These are phyloP conservation scores for Rosa multiflora DNA, from an alignment of 306 rosid genomes.

Conservation along the genomic window DNA sequence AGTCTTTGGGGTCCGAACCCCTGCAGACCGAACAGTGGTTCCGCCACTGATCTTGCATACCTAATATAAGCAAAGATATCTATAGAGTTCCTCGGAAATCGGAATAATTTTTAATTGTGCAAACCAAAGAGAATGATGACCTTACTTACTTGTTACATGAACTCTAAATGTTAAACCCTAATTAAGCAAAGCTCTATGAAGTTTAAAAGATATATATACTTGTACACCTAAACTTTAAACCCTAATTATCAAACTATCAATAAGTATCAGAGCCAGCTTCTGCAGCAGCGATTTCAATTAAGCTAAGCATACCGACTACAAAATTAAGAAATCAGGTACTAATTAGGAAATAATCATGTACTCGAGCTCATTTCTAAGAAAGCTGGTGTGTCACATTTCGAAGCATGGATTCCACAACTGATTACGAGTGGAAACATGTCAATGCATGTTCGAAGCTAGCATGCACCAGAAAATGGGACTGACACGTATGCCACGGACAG, in stretches of 20 bases:
- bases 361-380: conserved; percentile 21
- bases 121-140: too few species aligned
- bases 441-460: conserved; percentile 28
- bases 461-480: conserved; percentile 27
- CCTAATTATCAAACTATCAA: background rate
- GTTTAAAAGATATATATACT: too few species aligned
- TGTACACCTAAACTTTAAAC: background rate
- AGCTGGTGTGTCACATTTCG: conserved; percentile 3
- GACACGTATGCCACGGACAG: conserved; percentile 28
- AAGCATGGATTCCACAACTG: conserved; percentile 41
- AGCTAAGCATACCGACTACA: too few species aligned
- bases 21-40: too few species aligned
- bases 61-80: too few species aligned
- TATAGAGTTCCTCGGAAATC: too few species aligned
- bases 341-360: background rate
- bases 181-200: too few species aligned
- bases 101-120: too few species aligned
- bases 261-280: background rate
- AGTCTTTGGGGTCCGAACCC: too few species aligned
- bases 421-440: conserved; percentile 4
- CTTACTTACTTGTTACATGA: too few species aligned
- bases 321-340: background rate
- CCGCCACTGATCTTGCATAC: too few species aligned
- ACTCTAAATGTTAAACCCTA: too few species aligned
- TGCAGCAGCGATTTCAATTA: background rate